Base-by-base conservation (phyloP, 805 yeast species). In the Wickerhamomyces queroliae region DNA sequence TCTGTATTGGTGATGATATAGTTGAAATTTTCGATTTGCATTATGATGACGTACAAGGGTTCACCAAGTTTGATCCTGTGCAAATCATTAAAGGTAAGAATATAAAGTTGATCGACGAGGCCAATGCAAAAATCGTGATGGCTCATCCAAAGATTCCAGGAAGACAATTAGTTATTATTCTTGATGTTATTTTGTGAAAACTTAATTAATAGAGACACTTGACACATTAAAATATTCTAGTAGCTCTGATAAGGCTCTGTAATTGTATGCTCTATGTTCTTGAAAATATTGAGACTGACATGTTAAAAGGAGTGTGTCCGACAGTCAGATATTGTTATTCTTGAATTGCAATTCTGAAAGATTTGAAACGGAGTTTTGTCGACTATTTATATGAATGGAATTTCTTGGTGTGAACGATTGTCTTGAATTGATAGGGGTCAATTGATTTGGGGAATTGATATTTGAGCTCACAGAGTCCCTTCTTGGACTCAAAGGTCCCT, bases 71-170 rank as follows among this genome's bases (percentile, higher is more conserved):
- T 18, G 72, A 71, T 26, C 72, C 82, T 11, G 66, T 74, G 18
- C 95, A 87, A 55, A 81, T 85, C 5, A 69, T 87, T 30, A 72
- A 79, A 4, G 91, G 91, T 18, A 82, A 80, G 53, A 85, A 78
- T 48, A 73, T 86, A 24, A 57, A 59, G 19, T 51, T 70, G 18
- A 40, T 76, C n/a, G 72, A 67, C 38, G 59, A 59, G 4, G 66
- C 64, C 17, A 53, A 68, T 35, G 59, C 72, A 15, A 60, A 62
- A 19, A 48, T 77, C 4, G 56, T 64, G 0, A 56, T 83, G 66
- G 82, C 86, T 16, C 88, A 86, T 51, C 95, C 95, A 0, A 60
- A 60, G 40, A 68, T 73, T 11, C 61, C 70, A 3, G 86, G 80
- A 2, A 64, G 84, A 44, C 93, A 84, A 54, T 55, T 84, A 38